These are phyloP conservation scores for Hypericum perforatum DNA, from an alignment of 345 rosid species.

Conservation along the genomic window DNA sequence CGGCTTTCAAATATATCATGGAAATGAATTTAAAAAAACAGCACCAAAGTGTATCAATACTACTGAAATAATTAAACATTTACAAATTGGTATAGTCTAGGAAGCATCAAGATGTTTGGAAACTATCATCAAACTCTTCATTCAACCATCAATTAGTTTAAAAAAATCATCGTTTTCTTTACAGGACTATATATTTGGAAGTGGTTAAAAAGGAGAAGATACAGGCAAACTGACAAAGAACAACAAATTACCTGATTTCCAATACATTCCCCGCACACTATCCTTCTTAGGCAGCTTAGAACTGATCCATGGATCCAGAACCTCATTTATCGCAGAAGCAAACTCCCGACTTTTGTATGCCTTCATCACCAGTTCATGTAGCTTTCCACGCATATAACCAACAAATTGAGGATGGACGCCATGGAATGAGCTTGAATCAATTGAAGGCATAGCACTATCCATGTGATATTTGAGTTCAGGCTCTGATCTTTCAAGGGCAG, in stretches of 20 bases:
- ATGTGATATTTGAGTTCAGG: constrained; percentile 21
- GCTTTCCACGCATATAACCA: constrained; percentile 86
- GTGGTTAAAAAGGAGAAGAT: neutral
- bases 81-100: no score
- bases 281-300: constrained; percentile 92
- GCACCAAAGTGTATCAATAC: no score
- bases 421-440: constrained; percentile 46
- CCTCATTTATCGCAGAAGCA: constrained; percentile 94
- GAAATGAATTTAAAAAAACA: no score
- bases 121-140: no score
- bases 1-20: no score
- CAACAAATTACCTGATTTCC: constrained; percentile 59
- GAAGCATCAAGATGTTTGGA: no score
- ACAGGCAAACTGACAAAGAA: neutral
- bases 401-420: constrained; percentile 79
- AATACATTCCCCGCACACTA: constrained; percentile 58
- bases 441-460: constrained; percentile 26
- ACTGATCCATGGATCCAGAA: constrained; percentile 91
- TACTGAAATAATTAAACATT: no score
- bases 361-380: constrained; percentile 94
- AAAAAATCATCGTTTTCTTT: no score
- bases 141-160: no score
- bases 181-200: no score
- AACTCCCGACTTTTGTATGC: constrained; percentile 89
- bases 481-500: constrained; percentile 34